Base-by-base conservation (phyloP, 1,284 basidiomycete species). In the Farysia itapuensis region DNA sequence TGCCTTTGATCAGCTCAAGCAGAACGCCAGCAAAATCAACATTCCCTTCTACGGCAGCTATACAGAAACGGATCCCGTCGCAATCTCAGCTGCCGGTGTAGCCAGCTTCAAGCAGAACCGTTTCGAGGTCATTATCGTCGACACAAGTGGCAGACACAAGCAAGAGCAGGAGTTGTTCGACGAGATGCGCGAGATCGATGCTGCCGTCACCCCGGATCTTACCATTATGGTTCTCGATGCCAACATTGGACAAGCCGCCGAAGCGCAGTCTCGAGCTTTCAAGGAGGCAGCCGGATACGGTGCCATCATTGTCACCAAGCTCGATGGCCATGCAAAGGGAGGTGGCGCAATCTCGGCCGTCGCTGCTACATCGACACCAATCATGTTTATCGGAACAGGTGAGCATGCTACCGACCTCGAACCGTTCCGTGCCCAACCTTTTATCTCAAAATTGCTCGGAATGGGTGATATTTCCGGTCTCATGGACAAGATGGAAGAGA, bases 341-440 rank as follows among this genome's bases (percentile, higher is more conserved):
- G 95, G 95, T 78, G 95, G 95, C 50, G 95, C 95, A 25, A 98
- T 99, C 59, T 98, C 95, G 35, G 94, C 94, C 60, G 94, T 99
- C 31, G 95, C 94, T n/a, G 93, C 87, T 4, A 98, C 94, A 5
- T 87, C 90, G 75, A 99, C 95, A 13, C 94, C 95, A 0, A 98
- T 99, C 77, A 95, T 97, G 72, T 99, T 98, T 80, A 85, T 98
- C 30, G 95, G 94, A 76, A 92, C 94, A 9, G 94, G 94, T 49
- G 94, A 99, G 77, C 95, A 98, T 78, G 80, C 98, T 20, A 84
- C 94, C 51, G 94, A 99, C 78, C 84, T 99, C 8, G 95, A 99
- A 78, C 84, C 86, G 48, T 99, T 99, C 79, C 85, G 89, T 3
- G 94, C 94, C 0, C 87, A 93, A 64, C 94, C 95, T 2, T 99